These are phyloP conservation scores for Centrapalus pauciflorus DNA, from an alignment of 129 eudicot genomes.

Conservation along the genomic window DNA sequence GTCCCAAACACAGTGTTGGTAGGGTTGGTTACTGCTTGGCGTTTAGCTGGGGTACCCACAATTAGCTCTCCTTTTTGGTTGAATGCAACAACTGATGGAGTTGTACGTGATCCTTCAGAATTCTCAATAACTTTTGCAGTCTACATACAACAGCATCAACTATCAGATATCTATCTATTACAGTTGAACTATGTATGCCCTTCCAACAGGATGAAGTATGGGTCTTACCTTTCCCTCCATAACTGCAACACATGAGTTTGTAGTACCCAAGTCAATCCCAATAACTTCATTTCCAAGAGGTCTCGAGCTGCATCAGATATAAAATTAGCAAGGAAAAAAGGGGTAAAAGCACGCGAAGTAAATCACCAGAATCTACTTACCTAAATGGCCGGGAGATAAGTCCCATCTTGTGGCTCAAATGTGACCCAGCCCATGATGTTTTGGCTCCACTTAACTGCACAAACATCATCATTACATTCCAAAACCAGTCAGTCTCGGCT, in stretches of 20 bases:
- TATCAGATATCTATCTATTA: neutral
- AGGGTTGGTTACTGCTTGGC: constrained; percentile 91
- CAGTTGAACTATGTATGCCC: neutral
- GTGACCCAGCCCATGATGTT: constrained; percentile 31
- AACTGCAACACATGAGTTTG: constrained; percentile 75
- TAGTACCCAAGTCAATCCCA: constrained; percentile 83
- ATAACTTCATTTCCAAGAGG: constrained; percentile 69
- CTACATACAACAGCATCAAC: constrained; percentile 25
- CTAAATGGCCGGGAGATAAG: constrained; percentile 57
- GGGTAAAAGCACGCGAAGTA: neutral
- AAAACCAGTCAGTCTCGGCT: neutral
- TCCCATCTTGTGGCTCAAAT: constrained; percentile 40
- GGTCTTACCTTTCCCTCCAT: constrained; percentile 79
- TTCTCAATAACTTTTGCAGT: constrained; percentile 69
- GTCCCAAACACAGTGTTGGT: constrained; percentile 75
- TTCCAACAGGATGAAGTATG: neutral
- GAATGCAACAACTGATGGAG: constrained; percentile 80
- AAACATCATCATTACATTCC: neutral
- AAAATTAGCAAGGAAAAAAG: neutral
- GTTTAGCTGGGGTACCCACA: constrained; percentile 86
- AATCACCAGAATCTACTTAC: constrained; percentile 10
- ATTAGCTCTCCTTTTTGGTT: constrained; percentile 67
- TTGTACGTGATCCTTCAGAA: constrained; percentile 74
- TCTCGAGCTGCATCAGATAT: constrained; percentile 38
- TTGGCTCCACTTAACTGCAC: constrained; percentile 52